Base-by-base conservation (phyloP, 2,329 filamentous ascomycete genomes). In the Trichophyton equinum region DNA sequence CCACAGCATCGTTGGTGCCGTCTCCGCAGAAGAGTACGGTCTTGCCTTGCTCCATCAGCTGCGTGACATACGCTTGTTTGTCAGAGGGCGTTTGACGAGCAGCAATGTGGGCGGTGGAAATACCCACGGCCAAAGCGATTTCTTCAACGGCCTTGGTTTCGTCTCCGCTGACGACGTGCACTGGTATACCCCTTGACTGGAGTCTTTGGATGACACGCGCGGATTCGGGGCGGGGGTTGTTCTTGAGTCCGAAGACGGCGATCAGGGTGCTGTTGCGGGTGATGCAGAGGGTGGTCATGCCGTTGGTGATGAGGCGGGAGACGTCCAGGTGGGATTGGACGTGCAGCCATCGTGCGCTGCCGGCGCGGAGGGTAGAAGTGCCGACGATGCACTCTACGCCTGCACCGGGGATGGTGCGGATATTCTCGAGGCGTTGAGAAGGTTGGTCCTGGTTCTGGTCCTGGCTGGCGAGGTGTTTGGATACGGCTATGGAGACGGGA, bases 1-100 rank as follows among this genome's bases (percentile, higher is more conserved):
- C 88, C 2, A 83, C 78, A 0, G 88, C 86, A 67, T 92, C 88
- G 70, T 92, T 92, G 13, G 86, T 90, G 1, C 89, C 89, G 66
- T 92, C 88, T 38, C 88, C 88, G 58, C 82, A 81, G 71, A 92
- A 91, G 4, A 91, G 71, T 18, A 89, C 80, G 1, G 79, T 64
- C n/a, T 65, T 67, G n/a, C 62, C 57, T 3, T 20, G 6, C 42
- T 58, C 57, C 30, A 68, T 64, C 51, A 79, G 70, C 1, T 60
- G 61, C 58, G 73, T 69, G 58, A 85, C 72, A 67, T 84, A 85
- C 1, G 72, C 68, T 25, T 78, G 75, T 66, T 86, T 86, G 63
- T 82, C 76, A 1, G 72, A 71, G 0, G 84, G 82, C 0, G 76
- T 78, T 67, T 78, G 76, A 27, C 78, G 73, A 6, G 76, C 75